phyloP scores from a whole-genome alignment of 495 filamentous ascomycete genomes.

The Pyronema omphalodes region DNA sequence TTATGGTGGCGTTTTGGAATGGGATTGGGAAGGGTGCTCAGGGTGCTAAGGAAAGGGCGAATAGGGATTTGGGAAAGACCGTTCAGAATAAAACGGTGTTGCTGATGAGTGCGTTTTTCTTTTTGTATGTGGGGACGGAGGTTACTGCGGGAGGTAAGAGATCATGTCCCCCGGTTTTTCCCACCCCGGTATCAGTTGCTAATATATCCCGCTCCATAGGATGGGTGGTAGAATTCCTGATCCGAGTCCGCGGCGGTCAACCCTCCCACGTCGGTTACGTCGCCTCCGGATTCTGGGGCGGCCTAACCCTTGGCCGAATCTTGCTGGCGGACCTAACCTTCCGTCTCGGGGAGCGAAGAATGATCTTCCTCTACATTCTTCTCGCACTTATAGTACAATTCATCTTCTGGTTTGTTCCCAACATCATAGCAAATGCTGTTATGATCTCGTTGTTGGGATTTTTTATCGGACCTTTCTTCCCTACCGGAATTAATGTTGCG shows the following conservation, averaged over 20 bases:
- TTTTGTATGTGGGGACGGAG: conserved; percentile 28
- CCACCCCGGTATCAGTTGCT: no score
- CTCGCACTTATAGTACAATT: conserved; percentile 49
- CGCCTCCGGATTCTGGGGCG: conserved; percentile 67
- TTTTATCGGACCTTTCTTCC: conserved; percentile 50
- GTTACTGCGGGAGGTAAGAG: conserved; percentile 28
- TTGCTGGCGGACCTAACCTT: conserved; percentile 43
- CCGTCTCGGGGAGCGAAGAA: conserved; percentile 45
- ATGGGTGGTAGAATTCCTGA: conserved; percentile 68
- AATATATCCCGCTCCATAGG: conserved; percentile 25
- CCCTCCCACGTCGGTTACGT: conserved; percentile 58
- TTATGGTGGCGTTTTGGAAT: conserved; percentile 41
- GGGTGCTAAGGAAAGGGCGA: conserved; percentile 6
- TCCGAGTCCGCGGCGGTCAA: conserved; percentile 46
- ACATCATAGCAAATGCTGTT: conserved; percentile 51
- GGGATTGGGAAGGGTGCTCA: conserved; percentile 5
- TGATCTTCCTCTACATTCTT: conserved; percentile 41
- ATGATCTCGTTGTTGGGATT: conserved; percentile 54
- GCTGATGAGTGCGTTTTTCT: conserved; percentile 26
- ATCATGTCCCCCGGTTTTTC: no score
- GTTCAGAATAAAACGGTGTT: conserved; percentile 9
- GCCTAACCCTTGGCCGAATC: conserved; percentile 58
- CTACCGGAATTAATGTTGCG: conserved; percentile 24
- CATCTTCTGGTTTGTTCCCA: conserved; percentile 56
- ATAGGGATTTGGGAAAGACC: conserved; percentile 10